Base-by-base conservation (phyloP, 176 grass and related monocot genomes). In the Typha latifolia region DNA sequence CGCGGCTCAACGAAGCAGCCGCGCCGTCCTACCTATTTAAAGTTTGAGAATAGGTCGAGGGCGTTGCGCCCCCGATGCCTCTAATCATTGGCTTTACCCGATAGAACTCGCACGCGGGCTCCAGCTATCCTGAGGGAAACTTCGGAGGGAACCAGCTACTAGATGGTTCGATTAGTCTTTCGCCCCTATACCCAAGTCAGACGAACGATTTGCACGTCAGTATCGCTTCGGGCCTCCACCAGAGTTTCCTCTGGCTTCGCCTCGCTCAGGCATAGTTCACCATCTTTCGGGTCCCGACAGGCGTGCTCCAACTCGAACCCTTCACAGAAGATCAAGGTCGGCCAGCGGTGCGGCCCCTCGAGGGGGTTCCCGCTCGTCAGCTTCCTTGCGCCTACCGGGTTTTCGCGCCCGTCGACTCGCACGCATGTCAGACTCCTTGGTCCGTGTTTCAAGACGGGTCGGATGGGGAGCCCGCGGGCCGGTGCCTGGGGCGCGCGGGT, bases 31-130 rank as follows among this genome's bases (percentile, higher is more conserved):
- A 81, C 79, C 82, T 86, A 90, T 90, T 90, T 90, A 85, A 90
- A 86, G 87, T 90, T 90, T 90, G 87, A 86, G 83, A 90, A 90
- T 90, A 83, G 83, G 83, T 86, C 77, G 73, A 90, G 77, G 80
- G 77, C 74, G 55, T 86, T 91, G 83, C 77, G 77, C 77, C 88
- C 88, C 74, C 80, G 49, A 91, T 86, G 77, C 84, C 88, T 26
- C 24, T 26, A 26, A 26, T 26, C 24, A 26, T 26, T 86, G 48
- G 22, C 32, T 34, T 34, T 34, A 34, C 32, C 32, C 32, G 32
- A 34, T 34, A 34, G 32, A 34, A 34, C 32, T 34, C 32, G 32
- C 32, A 34, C 32, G 34, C 19, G 57, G 32, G 78, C 70, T 63
- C 71, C 65, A 64, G 64, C 79, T 81, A 81, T 81, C 79, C 71